Conservation (phyloP, 2,329 filamentous ascomycete species). For the Acrodontium crateriforme region DNA sequence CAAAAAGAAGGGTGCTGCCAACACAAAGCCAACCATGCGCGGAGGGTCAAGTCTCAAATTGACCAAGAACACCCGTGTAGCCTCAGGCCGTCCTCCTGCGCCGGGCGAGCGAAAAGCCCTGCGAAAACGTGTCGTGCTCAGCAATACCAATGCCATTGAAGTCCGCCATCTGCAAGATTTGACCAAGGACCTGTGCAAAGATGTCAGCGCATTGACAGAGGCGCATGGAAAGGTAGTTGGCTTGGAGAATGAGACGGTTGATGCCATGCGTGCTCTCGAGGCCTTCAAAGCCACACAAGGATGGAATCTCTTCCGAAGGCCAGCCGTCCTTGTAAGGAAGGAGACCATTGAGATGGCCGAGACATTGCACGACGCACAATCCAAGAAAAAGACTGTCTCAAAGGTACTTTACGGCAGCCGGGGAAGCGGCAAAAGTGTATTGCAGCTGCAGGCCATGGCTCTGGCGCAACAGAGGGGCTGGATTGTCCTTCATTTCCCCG, state of each 20-base stretch:
- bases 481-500: slow-evolving; percentile 79
- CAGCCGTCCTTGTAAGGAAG: slow-evolving; percentile 61
- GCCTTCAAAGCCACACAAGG: slow-evolving; percentile 84
- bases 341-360: slow-evolving; percentile 63
- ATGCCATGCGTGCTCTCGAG: slow-evolving; percentile 68
- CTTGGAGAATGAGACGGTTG: slow-evolving; percentile 56
- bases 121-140: slow-evolving; percentile 79
- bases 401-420: slow-evolving; percentile 60
- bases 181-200: slow-evolving; percentile 6
- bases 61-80: slow-evolving; percentile 16
- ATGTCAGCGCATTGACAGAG: slow-evolving; percentile 1
- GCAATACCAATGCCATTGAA: slow-evolving; percentile 82
- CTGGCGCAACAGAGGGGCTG: slow-evolving; percentile 72
- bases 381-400: slow-evolving; percentile 42
- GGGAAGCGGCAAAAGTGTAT: slow-evolving; percentile 72
- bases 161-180: slow-evolving; percentile 56
- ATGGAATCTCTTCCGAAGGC: slow-evolving; percentile 75
- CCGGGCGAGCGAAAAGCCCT: slow-evolving; percentile 75
- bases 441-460: slow-evolving; percentile 70
- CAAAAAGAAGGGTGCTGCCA: slow-evolving; percentile 17
- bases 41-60: slow-evolving; percentile 16
- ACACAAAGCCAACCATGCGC: slow-evolving; percentile 7
- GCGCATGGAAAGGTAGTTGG: slow-evolving; percentile 52
- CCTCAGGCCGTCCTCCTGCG: slow-evolving; percentile 15
- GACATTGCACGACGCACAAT: slow-evolving; percentile 17